A percentile compares a stretch with the other conserved stretches of the same genome.
These are phyloP conservation scores for Metarhizium humberi DNA, from an alignment of 2,329 filamentous ascomycete species.

Conservation along the genomic window DNA sequence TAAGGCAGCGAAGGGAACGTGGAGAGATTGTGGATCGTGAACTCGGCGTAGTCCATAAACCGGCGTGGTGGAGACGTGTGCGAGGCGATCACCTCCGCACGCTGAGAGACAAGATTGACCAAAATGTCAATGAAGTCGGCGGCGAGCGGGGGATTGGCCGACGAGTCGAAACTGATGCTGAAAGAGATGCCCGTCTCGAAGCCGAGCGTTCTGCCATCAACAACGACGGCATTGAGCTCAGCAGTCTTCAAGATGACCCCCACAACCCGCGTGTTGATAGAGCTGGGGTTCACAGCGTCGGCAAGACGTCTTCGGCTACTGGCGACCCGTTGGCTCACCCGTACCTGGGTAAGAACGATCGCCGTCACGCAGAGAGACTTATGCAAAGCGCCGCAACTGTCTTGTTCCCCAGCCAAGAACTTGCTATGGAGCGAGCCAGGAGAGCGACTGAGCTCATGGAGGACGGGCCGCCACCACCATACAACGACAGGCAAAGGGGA, in stretches of 20 bases:
- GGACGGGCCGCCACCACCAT: conserved; percentile 36
- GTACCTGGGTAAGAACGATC: conserved; percentile 34
- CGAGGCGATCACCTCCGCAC: conserved; percentile 33
- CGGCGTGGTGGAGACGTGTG: conserved; percentile 56
- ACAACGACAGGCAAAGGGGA: conserved; percentile 19
- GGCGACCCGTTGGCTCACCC: conserved; percentile 4
- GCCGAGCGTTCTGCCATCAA: conserved; percentile 19
- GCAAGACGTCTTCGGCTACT: background rate
- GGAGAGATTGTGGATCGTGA: conserved; percentile 48
- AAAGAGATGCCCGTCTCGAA: conserved; percentile 24
- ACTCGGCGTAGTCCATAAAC: conserved; percentile 51
- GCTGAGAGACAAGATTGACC: conserved; percentile 43
- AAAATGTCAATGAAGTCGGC: conserved; percentile 46
- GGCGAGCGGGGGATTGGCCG: conserved; percentile 35
- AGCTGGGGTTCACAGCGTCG: conserved; percentile 13
- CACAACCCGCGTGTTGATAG: conserved; percentile 22
- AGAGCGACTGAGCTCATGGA: conserved; percentile 29
- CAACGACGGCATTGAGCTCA: conserved; percentile 29
- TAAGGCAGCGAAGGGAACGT: conserved; percentile 50
- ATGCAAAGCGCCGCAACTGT: conserved; percentile 33
- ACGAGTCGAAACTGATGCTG: conserved; percentile 29
- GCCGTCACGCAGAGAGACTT: conserved; percentile 34
- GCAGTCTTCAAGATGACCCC: conserved; percentile 13
- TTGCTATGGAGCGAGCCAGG: conserved; percentile 19
- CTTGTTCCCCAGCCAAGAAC: conserved; percentile 36